These are phyloP conservation scores for Colletotrichum endophyticum DNA, from an alignment of 2,329 filamentous ascomycete genomes.

Conservation along the genomic window DNA sequence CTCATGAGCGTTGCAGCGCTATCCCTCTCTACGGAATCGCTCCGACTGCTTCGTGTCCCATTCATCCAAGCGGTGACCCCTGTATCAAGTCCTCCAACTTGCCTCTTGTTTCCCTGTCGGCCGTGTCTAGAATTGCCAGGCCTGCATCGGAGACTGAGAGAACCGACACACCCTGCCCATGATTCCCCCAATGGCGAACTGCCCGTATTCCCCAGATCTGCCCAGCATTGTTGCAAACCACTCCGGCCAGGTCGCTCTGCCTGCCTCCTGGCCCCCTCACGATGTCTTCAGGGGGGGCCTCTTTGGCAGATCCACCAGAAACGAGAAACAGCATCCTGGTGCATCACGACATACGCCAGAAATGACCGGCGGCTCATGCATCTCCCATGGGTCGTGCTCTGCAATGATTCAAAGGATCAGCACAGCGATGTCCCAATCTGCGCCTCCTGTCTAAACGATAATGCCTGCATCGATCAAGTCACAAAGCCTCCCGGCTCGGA, in stretches of 20 bases:
- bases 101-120: background rate
- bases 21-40: background rate
- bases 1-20: background rate
- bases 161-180: background rate
- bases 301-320: background rate
- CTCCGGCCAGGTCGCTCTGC: background rate
- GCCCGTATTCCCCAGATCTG: background rate
- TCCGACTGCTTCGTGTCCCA: background rate
- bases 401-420: background rate
- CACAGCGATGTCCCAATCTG: slow-evolving; percentile 1
- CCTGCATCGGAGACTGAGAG: background rate
- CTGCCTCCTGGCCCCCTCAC: background rate
- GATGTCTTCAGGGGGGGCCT: background rate
- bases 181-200: background rate
- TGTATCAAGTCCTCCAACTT: background rate
- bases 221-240: background rate
- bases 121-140: background rate
- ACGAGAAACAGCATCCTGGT: background rate
- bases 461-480: background rate
- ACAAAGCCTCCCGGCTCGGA: background rate
- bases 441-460: background rate
- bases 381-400: background rate
- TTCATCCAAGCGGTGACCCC: background rate
- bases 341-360: background rate
- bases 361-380: background rate